Conservation (phyloP, 2,329 filamentous ascomycete species). For the Hypoxylon sp. region DNA sequence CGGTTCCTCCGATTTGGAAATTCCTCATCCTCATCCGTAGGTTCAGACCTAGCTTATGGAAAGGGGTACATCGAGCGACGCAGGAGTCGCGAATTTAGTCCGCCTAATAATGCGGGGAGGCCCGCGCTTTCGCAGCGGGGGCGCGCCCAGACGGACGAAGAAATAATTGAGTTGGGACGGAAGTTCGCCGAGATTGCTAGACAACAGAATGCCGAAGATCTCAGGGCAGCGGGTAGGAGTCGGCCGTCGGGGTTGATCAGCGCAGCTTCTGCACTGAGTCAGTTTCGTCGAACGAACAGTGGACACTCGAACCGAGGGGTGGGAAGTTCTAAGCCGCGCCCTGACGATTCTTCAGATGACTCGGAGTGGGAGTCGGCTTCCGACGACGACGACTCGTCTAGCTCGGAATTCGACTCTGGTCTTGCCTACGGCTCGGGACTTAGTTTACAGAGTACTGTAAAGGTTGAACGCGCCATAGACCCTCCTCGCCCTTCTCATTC, state of each 20-base stretch:
- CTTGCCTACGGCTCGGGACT: constrained; percentile 58
- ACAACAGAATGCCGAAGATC: constrained; percentile 63
- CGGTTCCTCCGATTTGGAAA: constrained; percentile 68
- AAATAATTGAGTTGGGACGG: constrained; percentile 67
- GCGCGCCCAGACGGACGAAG: constrained; percentile 64
- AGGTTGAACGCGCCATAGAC: constrained; percentile 29
- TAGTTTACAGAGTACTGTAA: constrained; percentile 40
- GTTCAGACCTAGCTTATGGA: constrained; percentile 76
- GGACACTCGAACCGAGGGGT: constrained; percentile 53
- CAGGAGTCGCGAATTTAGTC: constrained; percentile 51
- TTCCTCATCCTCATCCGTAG: constrained; percentile 74
- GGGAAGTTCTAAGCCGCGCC: constrained; percentile 56
- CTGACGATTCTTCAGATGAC: constrained; percentile 57
- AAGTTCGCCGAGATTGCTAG: constrained; percentile 65
- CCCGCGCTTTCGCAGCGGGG: constrained; percentile 47
- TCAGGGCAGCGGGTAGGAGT: constrained; percentile 56
- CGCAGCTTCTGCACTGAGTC: constrained; percentile 57
- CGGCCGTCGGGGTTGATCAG: constrained; percentile 55
- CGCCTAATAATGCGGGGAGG: constrained; percentile 41
- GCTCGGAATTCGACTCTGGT: constrained; percentile 55
- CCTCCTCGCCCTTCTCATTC: constrained; percentile 11
- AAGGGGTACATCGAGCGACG: constrained; percentile 64
- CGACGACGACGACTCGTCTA: constrained; percentile 58
- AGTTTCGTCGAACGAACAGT: constrained; percentile 56
- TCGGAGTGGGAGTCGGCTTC: constrained; percentile 69